These are phyloP conservation scores for Candida schatavii DNA, from an alignment of 805 yeast species.

Conservation along the genomic window DNA sequence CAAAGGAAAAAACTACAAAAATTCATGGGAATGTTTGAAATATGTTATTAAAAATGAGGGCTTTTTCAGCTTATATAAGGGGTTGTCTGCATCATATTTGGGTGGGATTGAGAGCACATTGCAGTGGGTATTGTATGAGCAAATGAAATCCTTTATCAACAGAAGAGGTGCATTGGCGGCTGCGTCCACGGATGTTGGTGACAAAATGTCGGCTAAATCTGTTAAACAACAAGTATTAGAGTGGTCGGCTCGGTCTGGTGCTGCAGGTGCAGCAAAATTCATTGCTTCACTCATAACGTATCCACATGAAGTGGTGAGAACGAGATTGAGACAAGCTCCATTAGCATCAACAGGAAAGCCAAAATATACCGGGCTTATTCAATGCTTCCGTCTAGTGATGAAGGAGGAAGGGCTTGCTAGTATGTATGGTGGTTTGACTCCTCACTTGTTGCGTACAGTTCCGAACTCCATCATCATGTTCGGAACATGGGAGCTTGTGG, in stretches of 20 bases:
- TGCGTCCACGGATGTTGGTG: conserved; percentile 29
- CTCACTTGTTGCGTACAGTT: conserved; percentile 93
- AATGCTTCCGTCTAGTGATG: conserved; percentile 79
- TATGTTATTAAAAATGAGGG: conserved; percentile 78
- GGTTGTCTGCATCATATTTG: conserved; percentile 90
- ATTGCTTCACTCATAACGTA: conserved; percentile 89
- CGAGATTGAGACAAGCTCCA: conserved; percentile 95
- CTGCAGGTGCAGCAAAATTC: conserved; percentile 96
- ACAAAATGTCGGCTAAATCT: conserved; percentile 36
- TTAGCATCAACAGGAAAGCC: conserved; percentile 65
- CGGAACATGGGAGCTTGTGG: conserved; percentile 92
- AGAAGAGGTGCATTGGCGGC: conserved; percentile 39
- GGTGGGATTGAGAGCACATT: conserved; percentile 91
- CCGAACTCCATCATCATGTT: conserved; percentile 98
- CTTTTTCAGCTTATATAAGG: conserved; percentile 73
- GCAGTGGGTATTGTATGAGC: conserved; percentile 97
- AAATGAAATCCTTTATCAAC: conserved; percentile 73
- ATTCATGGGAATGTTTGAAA: conserved; percentile 79
- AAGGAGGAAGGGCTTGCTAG: conserved; percentile 91
- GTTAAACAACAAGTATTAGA: conserved; percentile 67
- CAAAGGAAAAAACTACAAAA: conserved; percentile 62
- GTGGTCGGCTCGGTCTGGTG: conserved; percentile 95
- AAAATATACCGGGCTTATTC: conserved; percentile 86
- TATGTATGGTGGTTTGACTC: conserved; percentile 97
- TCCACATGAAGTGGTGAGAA: conserved; percentile 96